These are phyloP conservation scores for Kwoniella sp. DNA, from an alignment of 768 basidiomycete genomes.

Conservation along the genomic window DNA sequence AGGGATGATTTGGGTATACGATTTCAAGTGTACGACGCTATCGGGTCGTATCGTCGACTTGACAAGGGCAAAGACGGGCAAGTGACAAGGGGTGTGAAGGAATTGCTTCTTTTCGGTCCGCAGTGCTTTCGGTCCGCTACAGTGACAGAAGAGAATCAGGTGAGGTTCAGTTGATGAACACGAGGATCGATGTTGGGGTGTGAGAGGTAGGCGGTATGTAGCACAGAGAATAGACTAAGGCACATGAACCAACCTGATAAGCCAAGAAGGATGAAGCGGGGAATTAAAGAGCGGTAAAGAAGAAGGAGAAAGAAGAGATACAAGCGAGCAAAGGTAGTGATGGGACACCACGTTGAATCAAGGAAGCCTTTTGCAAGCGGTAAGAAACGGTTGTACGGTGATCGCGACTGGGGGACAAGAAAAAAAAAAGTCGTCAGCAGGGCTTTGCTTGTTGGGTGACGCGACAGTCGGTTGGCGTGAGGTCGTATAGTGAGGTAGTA, in stretches of 20 bases:
- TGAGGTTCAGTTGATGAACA: neutral
- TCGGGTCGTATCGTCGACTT: neutral
- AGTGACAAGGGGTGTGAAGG: neutral
- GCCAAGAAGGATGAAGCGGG: slow-evolving; percentile 1
- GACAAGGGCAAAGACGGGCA: slow-evolving; percentile 9
- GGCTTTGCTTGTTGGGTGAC: neutral
- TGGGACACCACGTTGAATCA: too few relatives aligned
- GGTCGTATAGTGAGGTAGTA: too few relatives aligned
- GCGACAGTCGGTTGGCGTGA: too few relatives aligned
- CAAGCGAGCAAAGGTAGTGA: slow-evolving; percentile 6
- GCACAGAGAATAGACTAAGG: slow-evolving; percentile 7
- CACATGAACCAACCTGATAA: slow-evolving; percentile 14
- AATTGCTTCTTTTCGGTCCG: neutral
- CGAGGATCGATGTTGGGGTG: neutral
- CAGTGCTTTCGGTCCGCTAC: neutral
- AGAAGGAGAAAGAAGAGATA: slow-evolving; percentile 7
- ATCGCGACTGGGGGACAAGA: neutral
- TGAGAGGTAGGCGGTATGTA: neutral
- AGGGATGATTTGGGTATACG: slow-evolving; percentile 7
- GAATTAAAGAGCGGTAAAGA: slow-evolving; percentile 3
- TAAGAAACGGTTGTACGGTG: neutral
- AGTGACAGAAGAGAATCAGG: neutral
- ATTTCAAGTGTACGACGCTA: neutral
- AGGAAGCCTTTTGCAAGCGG: neutral
- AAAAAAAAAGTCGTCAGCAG: slow-evolving; percentile 2